Percentiles rank a stretch among this genome's conserved stretches.
Evolutionary conservation across 2,329 filamentous ascomycete species (phyloP).

Genomic region (Cryphonectria japonica): DNA sequence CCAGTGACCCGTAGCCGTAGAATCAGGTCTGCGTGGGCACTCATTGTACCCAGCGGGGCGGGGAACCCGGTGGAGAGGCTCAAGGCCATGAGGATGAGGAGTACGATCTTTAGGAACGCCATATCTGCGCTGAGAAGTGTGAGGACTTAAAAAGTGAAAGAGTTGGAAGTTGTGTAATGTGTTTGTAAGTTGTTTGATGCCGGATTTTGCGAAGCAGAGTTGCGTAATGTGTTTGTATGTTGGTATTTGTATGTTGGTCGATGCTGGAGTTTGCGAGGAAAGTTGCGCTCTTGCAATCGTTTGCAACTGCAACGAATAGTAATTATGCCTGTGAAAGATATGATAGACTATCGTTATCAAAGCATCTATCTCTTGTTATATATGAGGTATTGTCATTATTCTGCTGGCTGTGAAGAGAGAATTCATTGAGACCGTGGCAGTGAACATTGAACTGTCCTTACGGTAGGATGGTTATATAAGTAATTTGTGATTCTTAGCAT

Average conservation of each 20-base stretch:
- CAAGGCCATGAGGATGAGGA: background rate
- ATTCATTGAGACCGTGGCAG: too few species aligned
- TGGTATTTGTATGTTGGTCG: background rate
- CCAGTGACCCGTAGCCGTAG: too few species aligned
- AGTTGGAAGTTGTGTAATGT: too few species aligned
- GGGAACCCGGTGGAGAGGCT: background rate
- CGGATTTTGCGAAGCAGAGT: background rate
- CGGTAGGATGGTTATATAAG: too few species aligned
- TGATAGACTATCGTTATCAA: too few species aligned
- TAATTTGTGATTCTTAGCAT: too few species aligned
- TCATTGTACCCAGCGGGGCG: background rate
- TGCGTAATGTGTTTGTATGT: background rate
- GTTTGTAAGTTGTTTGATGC: background rate
- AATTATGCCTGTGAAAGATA: too few species aligned
- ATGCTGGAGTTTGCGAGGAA: background rate
- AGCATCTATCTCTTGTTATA: too few species aligned
- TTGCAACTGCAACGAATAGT: too few species aligned
- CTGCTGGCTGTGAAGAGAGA: too few species aligned
- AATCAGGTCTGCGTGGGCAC: background rate
- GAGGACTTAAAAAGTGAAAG: background rate
- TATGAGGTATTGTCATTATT: too few species aligned
- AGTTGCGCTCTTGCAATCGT: background rate
- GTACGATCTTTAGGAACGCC: background rate
- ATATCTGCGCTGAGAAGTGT: background rate
- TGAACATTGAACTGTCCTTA: too few species aligned